phyloP scores from a whole-genome alignment of 176 grass and related monocot genomes.

The Zizania latifolia region DNA sequence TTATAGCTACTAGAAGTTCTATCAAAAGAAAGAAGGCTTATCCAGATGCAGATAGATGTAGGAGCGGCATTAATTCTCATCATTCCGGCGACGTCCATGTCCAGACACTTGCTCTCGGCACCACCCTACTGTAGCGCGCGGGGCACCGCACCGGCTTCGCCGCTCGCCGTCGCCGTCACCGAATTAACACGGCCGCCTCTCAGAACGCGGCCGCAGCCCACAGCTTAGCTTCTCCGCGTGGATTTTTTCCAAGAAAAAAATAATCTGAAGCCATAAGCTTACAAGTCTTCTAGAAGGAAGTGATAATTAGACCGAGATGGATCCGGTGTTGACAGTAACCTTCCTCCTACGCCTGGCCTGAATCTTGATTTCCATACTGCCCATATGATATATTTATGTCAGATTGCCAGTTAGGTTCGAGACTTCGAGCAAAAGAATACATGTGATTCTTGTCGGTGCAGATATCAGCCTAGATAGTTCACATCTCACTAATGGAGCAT shows the following conservation, averaged over 20 bases:
- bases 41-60: neutral
- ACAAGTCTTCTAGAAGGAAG: neutral
- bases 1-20: too few species aligned
- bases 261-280: neutral
- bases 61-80: too few species aligned
- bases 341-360: neutral
- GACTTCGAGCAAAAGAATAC: neutral
- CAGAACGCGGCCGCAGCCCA: neutral
- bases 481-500: neutral
- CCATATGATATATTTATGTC: neutral
- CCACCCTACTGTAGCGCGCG: neutral
- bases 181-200: neutral
- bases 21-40: too few species aligned
- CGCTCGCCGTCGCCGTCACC: neutral
- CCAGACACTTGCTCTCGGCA: neutral
- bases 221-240: neutral
- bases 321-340: neutral
- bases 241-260: neutral
- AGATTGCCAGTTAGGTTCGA: neutral
- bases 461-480: neutral
- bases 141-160: neutral
- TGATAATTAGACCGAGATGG: neutral
- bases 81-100: conserved; percentile 8
- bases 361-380: neutral
- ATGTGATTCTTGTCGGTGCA: neutral